Base-by-base conservation (phyloP, 1,284 basidiomycete species). In the Schizophyllum amplum region DNA sequence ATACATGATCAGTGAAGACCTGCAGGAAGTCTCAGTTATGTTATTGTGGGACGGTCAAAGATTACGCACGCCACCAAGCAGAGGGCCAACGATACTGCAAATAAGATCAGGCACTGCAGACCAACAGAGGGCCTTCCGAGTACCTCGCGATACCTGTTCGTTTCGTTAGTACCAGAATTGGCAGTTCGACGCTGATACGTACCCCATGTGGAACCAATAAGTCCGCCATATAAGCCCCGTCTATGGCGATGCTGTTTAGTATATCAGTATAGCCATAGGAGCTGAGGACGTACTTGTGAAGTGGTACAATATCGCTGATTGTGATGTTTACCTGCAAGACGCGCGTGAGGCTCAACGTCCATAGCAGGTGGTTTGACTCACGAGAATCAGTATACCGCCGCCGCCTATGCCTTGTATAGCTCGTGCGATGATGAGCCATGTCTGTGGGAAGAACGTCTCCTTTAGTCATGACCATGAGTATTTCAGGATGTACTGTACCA, bases 331-430 rank as follows among this genome's bases (percentile, higher is more conserved):
- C 70, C 76, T 76, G 55, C 24, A 24, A 24, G 53, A 62, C 60
- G 21, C 48, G 54, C 26, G 52, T 33, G 22, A 51, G 25, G 51
- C 13, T 24, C 51, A 42, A 49, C 51, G 51, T 9, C 46, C 24
- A 56, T 25, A 13, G 51, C 25, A 24, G 2, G 23, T 7, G 4
- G 47, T 20, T 27, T 20, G 7, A 58, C 67, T 54, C 49, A 77
- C 77, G 58, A 79, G 65, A 61, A 79, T 77, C 6, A 90, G 75
- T 59, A 90, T 86, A 1, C 87, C 89, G 9, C 90, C 89, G 4
- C 90, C 90, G 24, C 91, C 91, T 24, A 92, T 81, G 11, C 91
- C 92, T 67, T 94, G 92, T 0, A 94, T 73, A 1, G 87, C 91
- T 62, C 92, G 80, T 52, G 79, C 82, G 1, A 87, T 75, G 49